Evolutionary conservation across 164 flowering plant species (phyloP), one percentile per base, ranked within the genome.

Genomic region (Annona squamosa): DNA sequence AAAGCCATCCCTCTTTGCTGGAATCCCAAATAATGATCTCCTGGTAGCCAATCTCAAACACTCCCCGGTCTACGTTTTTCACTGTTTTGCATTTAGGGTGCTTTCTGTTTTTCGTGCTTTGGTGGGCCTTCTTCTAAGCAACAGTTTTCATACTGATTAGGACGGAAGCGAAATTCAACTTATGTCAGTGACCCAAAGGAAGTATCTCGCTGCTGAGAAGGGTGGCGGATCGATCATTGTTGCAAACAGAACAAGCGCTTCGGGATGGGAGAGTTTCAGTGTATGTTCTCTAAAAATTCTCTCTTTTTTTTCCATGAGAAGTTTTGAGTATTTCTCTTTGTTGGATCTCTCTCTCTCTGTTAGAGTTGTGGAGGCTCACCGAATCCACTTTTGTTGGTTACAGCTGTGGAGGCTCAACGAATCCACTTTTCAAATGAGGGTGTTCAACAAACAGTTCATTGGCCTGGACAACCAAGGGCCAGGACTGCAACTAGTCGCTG

Each of bases 351-450:
- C 17, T 44, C 17, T 66, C 43, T 17, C 17, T 2, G 42, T 66
- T 7, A 5, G 19, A 91, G 97, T 46, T 89, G 71, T 91, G 97
- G 93, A 88, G 94, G 77, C 79, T 87, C 72, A 86, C 79, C 47
- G 86, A 82, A 77, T 82, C 70, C 4, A 73, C 46, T 17, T 91
- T 87, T 73, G 37, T 26, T 7, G 59, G 10, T 37, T 57, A 75
- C 65, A 91, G 97, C 45, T 89, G 71, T 91, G 97, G 93, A 88
- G 94, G 77, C 79, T 87, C 72, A 86, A 78, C 47, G 86, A 82
- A 77, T 82, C 70, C 4, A 73, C 46, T 17, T 91, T 87, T 73
- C 74, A 86, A 13, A 79, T 91, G 10, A 79, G 87, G 67, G 91
- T 87, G 3, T 85, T 86, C 78, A 82, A 80, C 77, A 80, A 79